Evolutionary conservation across 208 protist species (phyloP).

Genomic region (Kentomonas sorsogonicus): DNA sequence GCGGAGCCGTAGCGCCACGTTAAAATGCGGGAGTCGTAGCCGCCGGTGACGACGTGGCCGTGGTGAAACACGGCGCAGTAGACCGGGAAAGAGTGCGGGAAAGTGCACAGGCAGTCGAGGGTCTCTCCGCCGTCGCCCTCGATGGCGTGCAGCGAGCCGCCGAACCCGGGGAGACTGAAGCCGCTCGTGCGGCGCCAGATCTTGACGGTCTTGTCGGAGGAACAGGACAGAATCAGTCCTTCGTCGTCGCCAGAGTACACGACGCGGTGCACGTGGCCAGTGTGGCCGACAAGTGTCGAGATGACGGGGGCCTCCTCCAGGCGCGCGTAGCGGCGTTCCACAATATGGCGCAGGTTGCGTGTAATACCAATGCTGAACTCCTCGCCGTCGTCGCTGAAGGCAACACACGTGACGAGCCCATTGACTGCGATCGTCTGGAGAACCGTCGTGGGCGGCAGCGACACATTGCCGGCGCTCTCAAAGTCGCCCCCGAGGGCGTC

Average conservation of each 20-base stretch:
- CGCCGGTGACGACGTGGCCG: constrained; percentile 64
- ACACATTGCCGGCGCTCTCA: constrained; percentile 46
- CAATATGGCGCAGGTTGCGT: constrained; percentile 43
- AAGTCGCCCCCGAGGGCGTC: constrained; percentile 19
- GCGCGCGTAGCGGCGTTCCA: constrained; percentile 50
- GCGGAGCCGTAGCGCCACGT: constrained; percentile 48
- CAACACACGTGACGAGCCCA: constrained; percentile 53
- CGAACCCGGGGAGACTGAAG: background rate
- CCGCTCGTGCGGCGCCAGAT: constrained; percentile 39
- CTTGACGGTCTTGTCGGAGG: constrained; percentile 65
- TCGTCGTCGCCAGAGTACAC: constrained; percentile 41
- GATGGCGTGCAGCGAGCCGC: background rate
- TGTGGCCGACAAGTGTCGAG: constrained; percentile 42
- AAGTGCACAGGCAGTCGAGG: constrained; percentile 28
- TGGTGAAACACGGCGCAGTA: constrained; percentile 73
- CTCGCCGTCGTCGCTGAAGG: constrained; percentile 34
- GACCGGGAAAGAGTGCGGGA: constrained; percentile 64
- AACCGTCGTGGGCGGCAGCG: constrained; percentile 38
- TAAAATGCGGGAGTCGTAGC: constrained; percentile 53
- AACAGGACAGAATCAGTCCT: constrained; percentile 60
- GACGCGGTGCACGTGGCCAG: constrained; percentile 57
- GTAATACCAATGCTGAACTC: constrained; percentile 60
- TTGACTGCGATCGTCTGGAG: constrained; percentile 44
- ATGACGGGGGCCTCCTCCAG: constrained; percentile 28
- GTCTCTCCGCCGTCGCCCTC: background rate